Evolutionary conservation across 805 yeast species (phyloP).

Genomic region (Wickerhamomyces strasburgensis): DNA sequence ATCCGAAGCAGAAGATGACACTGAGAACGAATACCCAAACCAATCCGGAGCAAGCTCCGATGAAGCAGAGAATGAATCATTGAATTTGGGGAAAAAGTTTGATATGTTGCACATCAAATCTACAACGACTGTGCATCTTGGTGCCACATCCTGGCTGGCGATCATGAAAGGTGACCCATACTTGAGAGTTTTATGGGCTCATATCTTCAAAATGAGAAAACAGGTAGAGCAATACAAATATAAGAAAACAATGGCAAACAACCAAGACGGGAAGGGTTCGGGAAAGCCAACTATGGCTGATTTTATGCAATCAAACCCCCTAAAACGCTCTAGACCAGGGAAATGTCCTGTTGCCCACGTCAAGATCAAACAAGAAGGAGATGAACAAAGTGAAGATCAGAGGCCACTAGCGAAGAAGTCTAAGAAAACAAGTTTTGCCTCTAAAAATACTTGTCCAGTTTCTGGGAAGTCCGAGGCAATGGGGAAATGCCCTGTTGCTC

Average conservation of each 20-base stretch:
- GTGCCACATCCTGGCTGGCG: constrained; percentile 56
- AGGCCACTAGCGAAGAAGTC: constrained; percentile 7
- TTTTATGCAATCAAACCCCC: neutral
- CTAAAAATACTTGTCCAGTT: constrained; percentile 15
- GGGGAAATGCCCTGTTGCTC: constrained; percentile 24
- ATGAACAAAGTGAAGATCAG: constrained; percentile 2
- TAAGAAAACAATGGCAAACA: constrained; percentile 3
- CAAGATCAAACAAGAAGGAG: neutral
- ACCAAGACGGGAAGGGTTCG: constrained; percentile 1
- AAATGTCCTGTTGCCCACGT: constrained; percentile 27
- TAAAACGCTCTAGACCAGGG: constrained; percentile 6
- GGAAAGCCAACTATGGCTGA: neutral
- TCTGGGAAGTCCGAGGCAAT: constrained; percentile 13
- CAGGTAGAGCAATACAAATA: constrained; percentile 25
- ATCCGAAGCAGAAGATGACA: constrained; percentile 2
- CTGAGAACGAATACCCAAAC: neutral
- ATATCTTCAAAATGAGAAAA: constrained; percentile 38
- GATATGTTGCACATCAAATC: constrained; percentile 40
- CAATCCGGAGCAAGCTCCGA: neutral
- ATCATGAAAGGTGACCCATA: constrained; percentile 56
- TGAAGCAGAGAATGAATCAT: constrained; percentile 16
- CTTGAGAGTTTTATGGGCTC: constrained; percentile 49
- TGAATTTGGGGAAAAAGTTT: constrained; percentile 37
- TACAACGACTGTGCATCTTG: constrained; percentile 39
- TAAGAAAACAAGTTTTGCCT: neutral